Conservation (phyloP, 2,329 filamentous ascomycete genomes). For the Botrytis deweyae region DNA sequence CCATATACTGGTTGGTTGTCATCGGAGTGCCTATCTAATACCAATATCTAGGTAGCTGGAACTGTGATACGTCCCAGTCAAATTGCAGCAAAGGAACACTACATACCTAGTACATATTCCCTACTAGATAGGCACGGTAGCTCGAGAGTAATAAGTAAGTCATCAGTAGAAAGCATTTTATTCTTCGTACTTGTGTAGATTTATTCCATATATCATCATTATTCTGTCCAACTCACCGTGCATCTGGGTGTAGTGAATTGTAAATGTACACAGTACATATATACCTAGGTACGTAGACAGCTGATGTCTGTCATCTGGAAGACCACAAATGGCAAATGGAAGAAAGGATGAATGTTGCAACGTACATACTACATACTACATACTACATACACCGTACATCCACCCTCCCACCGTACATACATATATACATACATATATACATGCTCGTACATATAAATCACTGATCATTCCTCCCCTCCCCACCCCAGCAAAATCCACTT, state of each 20-base stretch:
- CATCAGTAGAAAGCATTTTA: neutral
- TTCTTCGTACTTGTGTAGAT: neutral
- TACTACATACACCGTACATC: neutral
- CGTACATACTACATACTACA: neutral
- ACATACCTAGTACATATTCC: no score
- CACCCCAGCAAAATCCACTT: neutral
- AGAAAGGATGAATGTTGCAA: neutral
- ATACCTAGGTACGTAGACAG: neutral
- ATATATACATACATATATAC: neutral
- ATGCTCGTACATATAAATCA: neutral
- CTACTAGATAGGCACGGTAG: neutral
- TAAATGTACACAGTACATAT: neutral
- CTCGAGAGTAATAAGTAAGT: neutral
- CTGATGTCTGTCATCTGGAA: neutral
- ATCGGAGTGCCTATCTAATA: neutral
- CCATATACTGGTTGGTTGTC: neutral
- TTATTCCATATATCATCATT: neutral
- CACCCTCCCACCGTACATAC: neutral
- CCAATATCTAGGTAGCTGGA: neutral
- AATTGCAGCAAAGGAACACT: neutral
- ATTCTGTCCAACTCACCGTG: constrained; percentile 16
- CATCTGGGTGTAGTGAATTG: neutral
- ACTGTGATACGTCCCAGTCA: neutral
- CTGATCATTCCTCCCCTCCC: neutral
- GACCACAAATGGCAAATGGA: neutral